A percentile compares a stretch with the other conserved stretches of the same genome.
These are phyloP conservation scores for Boletales sp. DNA, from an alignment of 768 basidiomycete species.

Conservation along the genomic window DNA sequence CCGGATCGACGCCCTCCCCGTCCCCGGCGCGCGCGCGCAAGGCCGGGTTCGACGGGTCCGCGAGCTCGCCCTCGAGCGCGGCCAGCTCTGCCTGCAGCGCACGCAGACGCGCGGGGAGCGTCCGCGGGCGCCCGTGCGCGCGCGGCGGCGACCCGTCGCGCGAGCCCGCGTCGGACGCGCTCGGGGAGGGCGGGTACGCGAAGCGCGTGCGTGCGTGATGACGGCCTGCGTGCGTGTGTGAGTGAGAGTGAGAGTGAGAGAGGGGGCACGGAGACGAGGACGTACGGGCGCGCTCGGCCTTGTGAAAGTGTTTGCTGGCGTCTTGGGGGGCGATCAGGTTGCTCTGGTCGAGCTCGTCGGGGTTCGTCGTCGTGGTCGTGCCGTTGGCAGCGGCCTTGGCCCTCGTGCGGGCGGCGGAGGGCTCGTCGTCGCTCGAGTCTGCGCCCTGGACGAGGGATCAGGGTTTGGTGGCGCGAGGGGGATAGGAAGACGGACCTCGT, in stretches of 20 bases:
- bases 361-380: slow-evolving; percentile 24
- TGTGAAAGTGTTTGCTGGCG: slow-evolving; percentile 66
- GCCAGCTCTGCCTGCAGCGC: slow-evolving; percentile 73
- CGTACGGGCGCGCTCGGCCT: slow-evolving; percentile 63
- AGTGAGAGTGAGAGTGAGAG: not conserved
- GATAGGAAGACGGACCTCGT: slow-evolving; percentile 41
- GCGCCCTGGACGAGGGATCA: slow-evolving; percentile 41
- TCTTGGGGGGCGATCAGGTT: slow-evolving; percentile 62
- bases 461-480: not conserved
- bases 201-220: slow-evolving; percentile 50
- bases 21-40: slow-evolving; percentile 53
- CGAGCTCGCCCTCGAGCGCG: slow-evolving; percentile 78
- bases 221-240: slow-evolving; percentile 33
- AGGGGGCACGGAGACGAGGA: slow-evolving; percentile 1
- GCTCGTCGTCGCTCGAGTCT: slow-evolving; percentile 68
- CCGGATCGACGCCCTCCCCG: slow-evolving; percentile 58
- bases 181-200: slow-evolving; percentile 61
- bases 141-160: slow-evolving; percentile 29
- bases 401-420: slow-evolving; percentile 36
- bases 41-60: slow-evolving; percentile 73
- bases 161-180: slow-evolving; percentile 28
- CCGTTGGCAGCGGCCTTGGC: slow-evolving; percentile 32
- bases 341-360: slow-evolving; percentile 69
- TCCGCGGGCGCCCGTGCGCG: slow-evolving; percentile 30
- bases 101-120: slow-evolving; percentile 58